Conservation (phyloP, 345 rosid species). For the Eucalyptus dawsonii region DNA sequence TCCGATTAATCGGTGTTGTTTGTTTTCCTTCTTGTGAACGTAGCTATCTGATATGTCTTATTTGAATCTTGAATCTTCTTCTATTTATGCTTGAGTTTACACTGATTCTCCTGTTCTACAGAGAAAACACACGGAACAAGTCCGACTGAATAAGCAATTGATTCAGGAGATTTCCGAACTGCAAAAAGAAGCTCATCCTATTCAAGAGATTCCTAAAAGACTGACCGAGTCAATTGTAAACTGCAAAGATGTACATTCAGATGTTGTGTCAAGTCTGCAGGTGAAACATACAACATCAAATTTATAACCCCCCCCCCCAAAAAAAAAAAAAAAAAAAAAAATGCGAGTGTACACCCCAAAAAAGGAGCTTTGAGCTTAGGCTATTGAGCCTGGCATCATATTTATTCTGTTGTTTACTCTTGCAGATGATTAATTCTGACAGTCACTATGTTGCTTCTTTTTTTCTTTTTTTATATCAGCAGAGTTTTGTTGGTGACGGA, state of each 20-base stretch:
- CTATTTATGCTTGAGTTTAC: background rate
- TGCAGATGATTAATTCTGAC: background rate
- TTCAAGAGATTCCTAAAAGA: conserved; percentile 38
- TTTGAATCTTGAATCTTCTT: background rate
- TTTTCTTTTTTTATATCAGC: background rate
- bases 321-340: background rate
- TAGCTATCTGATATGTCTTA: background rate
- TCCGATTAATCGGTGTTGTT: background rate
- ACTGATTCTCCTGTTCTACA: conserved; percentile 1
- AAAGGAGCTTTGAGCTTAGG: background rate
- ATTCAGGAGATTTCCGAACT: conserved; percentile 52
- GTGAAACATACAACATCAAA: conserved; percentile 13
- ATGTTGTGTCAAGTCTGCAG: conserved; percentile 37
- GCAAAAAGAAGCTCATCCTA: conserved; percentile 26
- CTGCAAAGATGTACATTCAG: conserved; percentile 42
- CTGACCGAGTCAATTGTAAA: conserved; percentile 29
- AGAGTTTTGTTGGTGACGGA: conserved; percentile 38
- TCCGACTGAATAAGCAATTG: conserved; percentile 29
- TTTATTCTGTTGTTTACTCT: background rate
- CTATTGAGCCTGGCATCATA: background rate
- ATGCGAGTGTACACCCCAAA: fast-evolving
- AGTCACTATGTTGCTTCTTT: background rate
- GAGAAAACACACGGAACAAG: conserved; percentile 53
- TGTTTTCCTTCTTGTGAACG: background rate
- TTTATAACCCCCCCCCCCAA: background rate